Base-by-base conservation (phyloP, 177 flowering plant genomes). In the Tripterygium wilfordii region DNA sequence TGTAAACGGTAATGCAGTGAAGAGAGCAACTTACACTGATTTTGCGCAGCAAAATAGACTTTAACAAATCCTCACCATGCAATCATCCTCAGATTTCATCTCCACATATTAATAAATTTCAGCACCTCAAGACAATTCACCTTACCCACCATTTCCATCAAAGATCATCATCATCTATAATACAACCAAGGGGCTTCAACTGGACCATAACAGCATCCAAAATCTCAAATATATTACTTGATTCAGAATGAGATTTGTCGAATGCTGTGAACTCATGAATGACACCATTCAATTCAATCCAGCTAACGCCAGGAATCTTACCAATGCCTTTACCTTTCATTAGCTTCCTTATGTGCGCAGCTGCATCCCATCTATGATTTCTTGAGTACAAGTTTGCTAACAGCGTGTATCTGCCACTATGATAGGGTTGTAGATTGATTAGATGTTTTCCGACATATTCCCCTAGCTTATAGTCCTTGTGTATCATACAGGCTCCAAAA, bases 361-460 rank as follows among this genome's bases (percentile, higher is more conserved):
- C 83, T 32, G 76, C 78, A 36, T 59, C 57, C 82, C 81, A 78
- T 74, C 76, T 58, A 19, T 67, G 65, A 38, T 69, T 67, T 14
- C 65, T 54, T 8, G 83, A 83, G 59, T 73, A 74, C 17, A 78
- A 58, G 58, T 78, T 80, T 24, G 79, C 68, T 53, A 73, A 42
- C 18, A 71, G 59, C 19, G 74, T 66, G 51, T 69, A 66, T 48
- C 73, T 71, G 28, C 80, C 81, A 38, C 73, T 65, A 38, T 62
- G 70, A 32, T 58, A 22, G 7, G 83, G 81, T 31, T 72, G 77
- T 52, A 70, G 48, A 28, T 64, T 57, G 25, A 67, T 54, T 40
- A 77, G 64, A 39, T 42, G 33, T 42, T 45, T 63, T 17, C 72
- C 78, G 27, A 70, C 77, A 20, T 66, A 6, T 58, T 75, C 74